Evolutionary conservation across 1,284 basidiomycete genomes (phyloP), one percentile per base, ranked within the genome.

Genomic region (Xerocomus minutiporus): DNA sequence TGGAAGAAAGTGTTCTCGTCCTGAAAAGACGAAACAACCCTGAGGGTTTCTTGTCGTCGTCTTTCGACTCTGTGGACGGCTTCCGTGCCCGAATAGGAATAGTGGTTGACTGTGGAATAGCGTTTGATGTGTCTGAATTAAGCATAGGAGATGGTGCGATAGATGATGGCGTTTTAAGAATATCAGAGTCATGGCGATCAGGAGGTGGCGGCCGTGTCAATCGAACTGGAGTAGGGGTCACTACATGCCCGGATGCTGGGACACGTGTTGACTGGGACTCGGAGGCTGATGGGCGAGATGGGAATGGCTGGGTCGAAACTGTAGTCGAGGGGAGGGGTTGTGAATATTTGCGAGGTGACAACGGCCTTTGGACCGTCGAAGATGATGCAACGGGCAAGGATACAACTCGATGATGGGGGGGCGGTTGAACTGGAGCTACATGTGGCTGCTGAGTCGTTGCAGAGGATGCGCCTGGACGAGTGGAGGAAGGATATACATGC

Each of bases 91-190:
- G 59, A 26, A 53, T 50, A n/a, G 63, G 67, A 35, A 54, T 28
- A 39, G 60, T 35, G 8, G 45, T 53, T 13, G 54, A 8, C 25
- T 59, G 63, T 35, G 48, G 47, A 1, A 36, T 38, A 45, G 40
- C 15, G 12, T 41, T 50, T 8, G 56, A 53, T 13, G 44, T 43
- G 13, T 57, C 55, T 26, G 67, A 47, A 26, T 59, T 68, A 12
- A 63, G 62, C 62, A 68, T 68, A 5, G 70, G 65, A 5, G 79
- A 77, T 0, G 70, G 73, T 4, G 76, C 74, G 13, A 81, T 71
- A 4, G 80, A 79, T 26, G 80, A 80, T n/a, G 80, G 78, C 0
- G 80, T 82, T 57, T 72, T 73, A 23, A 81, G 69, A 38, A 78
- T 50, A 46, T 70, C 68, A 5, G 76, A 72, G 38, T 80, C 80